Evolutionary conservation across 257 asterid species (phyloP).

Genomic region (Anisodus acutangulus): DNA sequence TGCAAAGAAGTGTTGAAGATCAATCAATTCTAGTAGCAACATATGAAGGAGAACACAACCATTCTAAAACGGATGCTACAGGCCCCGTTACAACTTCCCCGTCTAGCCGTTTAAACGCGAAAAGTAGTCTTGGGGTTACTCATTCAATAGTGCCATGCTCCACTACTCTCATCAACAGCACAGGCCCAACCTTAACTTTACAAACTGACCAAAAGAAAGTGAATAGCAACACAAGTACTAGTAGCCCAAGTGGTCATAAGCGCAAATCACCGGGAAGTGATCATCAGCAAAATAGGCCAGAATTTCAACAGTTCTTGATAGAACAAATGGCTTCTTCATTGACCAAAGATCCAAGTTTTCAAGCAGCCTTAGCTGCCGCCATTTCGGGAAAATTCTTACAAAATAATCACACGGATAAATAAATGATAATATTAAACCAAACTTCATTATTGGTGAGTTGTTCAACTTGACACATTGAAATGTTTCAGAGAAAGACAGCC

Average conservation of each 20-base stretch:
- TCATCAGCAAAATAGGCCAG: constrained; percentile 30
- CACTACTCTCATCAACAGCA: not conserved
- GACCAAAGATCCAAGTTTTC: constrained; percentile 40
- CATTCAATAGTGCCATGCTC: not conserved
- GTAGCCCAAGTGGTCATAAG: not conserved
- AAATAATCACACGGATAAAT: not conserved
- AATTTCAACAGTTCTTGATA: constrained; percentile 33
- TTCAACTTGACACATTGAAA: constrained; percentile 6
- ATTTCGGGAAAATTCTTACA: constrained; percentile 37
- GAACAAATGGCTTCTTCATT: constrained; percentile 42
- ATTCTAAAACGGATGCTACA: constrained; percentile 29
- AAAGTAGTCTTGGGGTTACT: not conserved
- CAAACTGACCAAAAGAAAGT: not conserved
- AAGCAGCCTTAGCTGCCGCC: constrained; percentile 41
- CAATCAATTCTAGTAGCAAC: constrained; percentile 68
- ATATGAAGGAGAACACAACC: constrained; percentile 87
- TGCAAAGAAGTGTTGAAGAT: constrained; percentile 65
- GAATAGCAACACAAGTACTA: not conserved
- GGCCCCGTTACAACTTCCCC: not conserved
- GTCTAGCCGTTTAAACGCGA: not conserved
- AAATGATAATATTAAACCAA: not conserved
- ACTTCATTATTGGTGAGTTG: not conserved
- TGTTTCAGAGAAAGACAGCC: not conserved
- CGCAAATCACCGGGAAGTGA: not conserved
- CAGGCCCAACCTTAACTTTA: not conserved